Evolutionary conservation across 768 basidiomycete genomes (phyloP).

Genomic region (Tricholoma sp.): DNA sequence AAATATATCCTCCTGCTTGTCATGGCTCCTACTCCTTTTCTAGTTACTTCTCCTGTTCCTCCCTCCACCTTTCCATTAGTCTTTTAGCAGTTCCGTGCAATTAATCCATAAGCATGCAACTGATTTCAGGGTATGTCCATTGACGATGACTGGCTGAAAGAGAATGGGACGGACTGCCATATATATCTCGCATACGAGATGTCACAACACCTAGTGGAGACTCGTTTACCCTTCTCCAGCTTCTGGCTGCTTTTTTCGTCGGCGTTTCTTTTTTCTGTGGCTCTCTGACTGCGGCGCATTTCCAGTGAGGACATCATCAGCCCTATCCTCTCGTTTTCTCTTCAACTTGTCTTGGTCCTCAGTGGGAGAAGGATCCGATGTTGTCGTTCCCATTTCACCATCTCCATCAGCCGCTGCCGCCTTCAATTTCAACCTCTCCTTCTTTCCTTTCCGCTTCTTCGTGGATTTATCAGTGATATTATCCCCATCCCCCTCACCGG

Average conservation of each 20-base stretch:
- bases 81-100: no score
- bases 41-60: no score
- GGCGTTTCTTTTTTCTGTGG: conserved; percentile 27
- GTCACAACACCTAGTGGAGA: neutral
- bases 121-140: no score
- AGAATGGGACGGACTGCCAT: no score
- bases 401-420: conserved; percentile 19
- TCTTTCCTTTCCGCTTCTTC: conserved; percentile 69
- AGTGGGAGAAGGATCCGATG: neutral
- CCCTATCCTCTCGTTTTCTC: conserved; percentile 13
- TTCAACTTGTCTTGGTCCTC: conserved; percentile 6
- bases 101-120: no score
- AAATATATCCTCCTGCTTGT: no score
- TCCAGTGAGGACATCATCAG: conserved; percentile 39
- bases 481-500: conserved; percentile 14
- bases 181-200: no score
- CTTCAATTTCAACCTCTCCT: conserved; percentile 56
- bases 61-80: no score
- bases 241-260: conserved; percentile 18
- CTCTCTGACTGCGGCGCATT: conserved; percentile 28
- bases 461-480: conserved; percentile 20
- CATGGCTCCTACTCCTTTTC: no score
- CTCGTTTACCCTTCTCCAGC: conserved; percentile 7
- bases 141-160: no score
- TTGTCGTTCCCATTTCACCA: conserved; percentile 11